Base-by-base conservation (phyloP, 202 grass and related monocot genomes). In the Brachypodium distachyon region DNA sequence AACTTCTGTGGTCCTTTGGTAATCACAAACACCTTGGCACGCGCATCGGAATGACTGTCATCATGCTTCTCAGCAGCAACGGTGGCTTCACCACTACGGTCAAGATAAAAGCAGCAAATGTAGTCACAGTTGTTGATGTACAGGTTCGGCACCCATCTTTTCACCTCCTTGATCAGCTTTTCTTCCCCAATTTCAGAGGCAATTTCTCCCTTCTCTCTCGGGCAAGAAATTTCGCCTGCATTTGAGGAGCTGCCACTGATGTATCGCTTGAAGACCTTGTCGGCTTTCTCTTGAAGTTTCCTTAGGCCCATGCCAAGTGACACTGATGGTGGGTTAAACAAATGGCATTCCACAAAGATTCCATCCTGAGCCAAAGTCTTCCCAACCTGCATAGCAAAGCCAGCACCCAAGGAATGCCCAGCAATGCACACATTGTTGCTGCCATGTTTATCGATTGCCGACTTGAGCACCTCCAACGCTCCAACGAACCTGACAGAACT, bases 301-400 rank as follows among this genome's bases (percentile, higher is more conserved):
- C 82, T 72, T n/a, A 91, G 59, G 4, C 80, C 89, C 28, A 80
- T 76, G 19, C 74, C 88, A 67, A 94, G 79, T 0, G 88, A 91
- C 66, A 94, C 85, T 33, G 92, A 94, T 1, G 92, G 92, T 19
- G 92, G 88, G 47, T 94, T 94, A 10, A 91, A 94, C 61, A 94
- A 47, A 67, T 91, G 92, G 48, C 92, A 94, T 22, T 91, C 88
- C 1, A 94, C 81, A 18, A 91, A 91, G 50, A 80, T n/a, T 17
- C 79, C 82, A 28, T 91, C 82, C 65, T 86, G 88, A 0, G 91
- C 91, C 56, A 91, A 70, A 18, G 88, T 71, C 57, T 86, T 91
- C 21, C 92, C 88, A 4, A 91, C 83, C 62, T 91, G 92, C 12
- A 89, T 80, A 1, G 88, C 88, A 55, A 91, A 91, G 54, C 83